phyloP scores from a whole-genome alignment of 2,329 filamentous ascomycete genomes.

The Epicoccum nigrum region DNA sequence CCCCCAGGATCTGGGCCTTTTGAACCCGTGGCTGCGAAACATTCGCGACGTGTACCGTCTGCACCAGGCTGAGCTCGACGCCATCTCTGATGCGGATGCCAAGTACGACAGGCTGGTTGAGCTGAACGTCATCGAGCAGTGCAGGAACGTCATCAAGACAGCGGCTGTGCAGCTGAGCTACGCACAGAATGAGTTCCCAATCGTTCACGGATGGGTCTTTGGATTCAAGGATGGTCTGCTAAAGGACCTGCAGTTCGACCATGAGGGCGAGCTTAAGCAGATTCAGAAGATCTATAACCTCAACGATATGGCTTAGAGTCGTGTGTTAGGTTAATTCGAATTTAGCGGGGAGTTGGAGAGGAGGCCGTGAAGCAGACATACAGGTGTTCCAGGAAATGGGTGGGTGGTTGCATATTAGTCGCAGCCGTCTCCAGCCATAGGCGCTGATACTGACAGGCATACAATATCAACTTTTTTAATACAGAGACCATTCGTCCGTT shows the following conservation, averaged over 20 bases:
- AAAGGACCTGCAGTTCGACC: conserved; percentile 68
- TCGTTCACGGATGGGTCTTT: conserved; percentile 78
- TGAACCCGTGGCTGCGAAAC: conserved; percentile 77
- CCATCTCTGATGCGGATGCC: conserved; percentile 31
- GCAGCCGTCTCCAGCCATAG: neutral
- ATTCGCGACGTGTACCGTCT: conserved; percentile 76
- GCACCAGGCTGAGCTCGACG: conserved; percentile 72
- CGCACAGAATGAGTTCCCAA: conserved; percentile 66
- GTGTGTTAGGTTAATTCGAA: neutral
- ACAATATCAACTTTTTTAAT: neutral
- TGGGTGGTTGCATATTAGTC: too few species aligned
- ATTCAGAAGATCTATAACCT: conserved; percentile 70
- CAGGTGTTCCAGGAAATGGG: neutral
- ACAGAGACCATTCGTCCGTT: neutral
- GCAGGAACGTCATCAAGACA: conserved; percentile 49
- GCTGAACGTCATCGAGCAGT: conserved; percentile 48
- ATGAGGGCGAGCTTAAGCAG: conserved; percentile 60
- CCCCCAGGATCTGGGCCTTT: conserved; percentile 70
- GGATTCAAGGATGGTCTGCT: conserved; percentile 70
- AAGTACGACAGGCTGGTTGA: conserved; percentile 47
- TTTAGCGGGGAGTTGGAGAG: conserved; percentile 11
- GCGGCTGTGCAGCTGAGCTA: conserved; percentile 66
- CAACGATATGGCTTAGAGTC: conserved; percentile 25
- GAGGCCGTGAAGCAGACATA: conserved; percentile 3
- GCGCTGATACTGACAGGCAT: neutral